Percentiles rank a stretch among this genome's conserved stretches.
Conservation (phyloP, 306 rosid genomes). For the Dalbergia cochinchinensis region DNA sequence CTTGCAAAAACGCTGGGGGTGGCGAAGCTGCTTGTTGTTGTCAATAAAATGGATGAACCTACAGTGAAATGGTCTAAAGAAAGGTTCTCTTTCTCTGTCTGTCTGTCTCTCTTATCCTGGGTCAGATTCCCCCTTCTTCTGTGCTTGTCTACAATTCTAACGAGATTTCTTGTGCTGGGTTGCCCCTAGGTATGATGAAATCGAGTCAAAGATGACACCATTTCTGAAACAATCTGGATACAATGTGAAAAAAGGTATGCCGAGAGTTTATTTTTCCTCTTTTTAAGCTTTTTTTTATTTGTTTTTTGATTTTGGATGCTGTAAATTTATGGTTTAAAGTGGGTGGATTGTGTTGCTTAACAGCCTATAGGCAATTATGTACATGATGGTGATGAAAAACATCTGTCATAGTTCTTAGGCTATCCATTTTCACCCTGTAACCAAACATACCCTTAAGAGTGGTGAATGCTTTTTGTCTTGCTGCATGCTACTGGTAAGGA, state of each 20-base stretch:
- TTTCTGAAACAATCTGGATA: conserved; percentile 88
- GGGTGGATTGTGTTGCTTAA: conserved; percentile 23
- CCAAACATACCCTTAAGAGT: neutral
- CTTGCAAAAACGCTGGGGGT: conserved; percentile 87
- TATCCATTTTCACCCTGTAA: no score
- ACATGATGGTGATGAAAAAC: neutral
- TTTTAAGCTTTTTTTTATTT: neutral
- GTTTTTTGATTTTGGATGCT: conserved; percentile 3
- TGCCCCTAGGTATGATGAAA: conserved; percentile 83
- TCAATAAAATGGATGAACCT: conserved; percentile 83
- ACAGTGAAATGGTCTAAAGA: conserved; percentile 88
- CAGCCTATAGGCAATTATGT: conserved; percentile 11
- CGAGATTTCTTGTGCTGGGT: conserved; percentile 12
- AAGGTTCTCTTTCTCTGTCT: conserved; percentile 61
- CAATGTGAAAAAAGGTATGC: conserved; percentile 91
- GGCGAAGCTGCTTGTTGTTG: conserved; percentile 73
- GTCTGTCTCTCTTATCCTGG: neutral
- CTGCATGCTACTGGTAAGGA: conserved; percentile 23
- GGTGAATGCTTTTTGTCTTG: conserved; percentile 24
- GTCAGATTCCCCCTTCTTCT: neutral
- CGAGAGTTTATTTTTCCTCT: conserved; percentile 15
- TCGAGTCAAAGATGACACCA: conserved; percentile 91
- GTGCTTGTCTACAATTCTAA: conserved; percentile 20
- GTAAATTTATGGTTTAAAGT: conserved; percentile 21
- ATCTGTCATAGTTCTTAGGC: conserved; percentile 4